Percentiles rank a stretch among this genome's conserved stretches.
Evolutionary conservation across 73 alveolate genomes (phyloP).

Genomic region (Diophrys sp.): DNA sequence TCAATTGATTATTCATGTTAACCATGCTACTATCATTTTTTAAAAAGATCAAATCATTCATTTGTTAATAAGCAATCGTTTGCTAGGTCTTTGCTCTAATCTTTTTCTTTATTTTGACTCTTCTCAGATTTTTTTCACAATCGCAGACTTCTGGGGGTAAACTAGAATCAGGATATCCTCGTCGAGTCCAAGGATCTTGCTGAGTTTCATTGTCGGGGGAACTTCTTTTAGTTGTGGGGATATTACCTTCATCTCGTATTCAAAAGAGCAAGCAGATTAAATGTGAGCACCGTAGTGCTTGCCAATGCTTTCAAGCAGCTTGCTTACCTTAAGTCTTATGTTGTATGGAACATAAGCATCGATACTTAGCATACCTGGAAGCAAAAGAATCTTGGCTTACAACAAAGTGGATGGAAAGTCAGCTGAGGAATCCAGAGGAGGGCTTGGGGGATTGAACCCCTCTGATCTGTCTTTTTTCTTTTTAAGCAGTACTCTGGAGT

Average conservation of each 20-base stretch:
- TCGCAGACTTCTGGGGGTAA: background rate
- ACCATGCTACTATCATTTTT: too few relatives aligned
- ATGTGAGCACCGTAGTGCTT: background rate
- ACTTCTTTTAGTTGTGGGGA: background rate
- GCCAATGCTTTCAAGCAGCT: background rate
- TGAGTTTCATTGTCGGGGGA: background rate
- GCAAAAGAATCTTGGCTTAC: too few relatives aligned
- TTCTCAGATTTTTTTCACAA: too few relatives aligned
- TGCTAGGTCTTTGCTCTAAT: too few relatives aligned
- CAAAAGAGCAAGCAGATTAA: background rate
- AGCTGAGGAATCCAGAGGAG: background rate
- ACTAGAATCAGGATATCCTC: background rate
- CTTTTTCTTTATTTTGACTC: too few relatives aligned
- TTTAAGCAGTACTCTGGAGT: background rate
- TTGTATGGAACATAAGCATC: background rate
- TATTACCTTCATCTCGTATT: background rate
- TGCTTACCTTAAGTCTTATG: background rate
- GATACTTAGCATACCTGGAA: background rate
- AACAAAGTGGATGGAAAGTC: background rate
- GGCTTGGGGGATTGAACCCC: background rate
- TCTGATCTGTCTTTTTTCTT: background rate
- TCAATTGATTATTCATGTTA: too few relatives aligned
- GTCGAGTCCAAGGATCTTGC: background rate
- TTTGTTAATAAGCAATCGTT: too few relatives aligned
- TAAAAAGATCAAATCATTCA: too few relatives aligned